Evolutionary conservation across 2,329 filamentous ascomycete genomes (phyloP).

Genomic region (Sarocladium strictum): DNA sequence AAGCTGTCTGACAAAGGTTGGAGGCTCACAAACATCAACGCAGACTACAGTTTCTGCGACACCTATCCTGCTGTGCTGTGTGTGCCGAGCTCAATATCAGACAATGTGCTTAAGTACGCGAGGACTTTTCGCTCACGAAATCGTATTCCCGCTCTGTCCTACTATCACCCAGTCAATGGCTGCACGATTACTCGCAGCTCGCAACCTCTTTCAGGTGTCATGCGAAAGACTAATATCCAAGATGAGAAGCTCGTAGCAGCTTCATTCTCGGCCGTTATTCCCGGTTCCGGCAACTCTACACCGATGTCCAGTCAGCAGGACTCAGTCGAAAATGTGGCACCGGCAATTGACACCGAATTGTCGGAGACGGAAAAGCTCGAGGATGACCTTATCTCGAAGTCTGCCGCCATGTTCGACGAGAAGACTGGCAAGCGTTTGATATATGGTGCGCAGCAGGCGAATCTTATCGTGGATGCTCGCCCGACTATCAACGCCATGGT

Average conservation of each 20-base stretch:
- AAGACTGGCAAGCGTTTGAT: slow-evolving; percentile 59
- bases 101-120: slow-evolving; percentile 93
- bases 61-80: slow-evolving; percentile 84
- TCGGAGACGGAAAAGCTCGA: slow-evolving; percentile 61
- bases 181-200: slow-evolving; percentile 95
- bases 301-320: slow-evolving; percentile 44
- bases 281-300: slow-evolving; percentile 27
- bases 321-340: slow-evolving; percentile 19
- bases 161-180: slow-evolving; percentile 94
- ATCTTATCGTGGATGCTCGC: slow-evolving; percentile 91
- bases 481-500: slow-evolving; percentile 91
- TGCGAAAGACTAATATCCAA: slow-evolving; percentile 85
- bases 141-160: slow-evolving; percentile 83
- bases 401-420: slow-evolving; percentile 42
- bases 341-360: slow-evolving; percentile 39
- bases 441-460: slow-evolving; percentile 89
- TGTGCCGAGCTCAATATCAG: slow-evolving; percentile 87
- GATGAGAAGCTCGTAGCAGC: slow-evolving; percentile 91
- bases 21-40: slow-evolving; percentile 86
- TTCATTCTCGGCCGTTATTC: slow-evolving; percentile 60
- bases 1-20: slow-evolving; percentile 75
- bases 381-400: slow-evolving; percentile 54
- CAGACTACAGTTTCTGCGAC: slow-evolving; percentile 83
- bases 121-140: slow-evolving; percentile 81
- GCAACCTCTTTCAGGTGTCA: slow-evolving; percentile 81